A percentile compares a stretch with the other conserved stretches of the same genome.
Evolutionary conservation across 1,284 basidiomycete genomes (phyloP).

Genomic region (Tilletia setariae): DNA sequence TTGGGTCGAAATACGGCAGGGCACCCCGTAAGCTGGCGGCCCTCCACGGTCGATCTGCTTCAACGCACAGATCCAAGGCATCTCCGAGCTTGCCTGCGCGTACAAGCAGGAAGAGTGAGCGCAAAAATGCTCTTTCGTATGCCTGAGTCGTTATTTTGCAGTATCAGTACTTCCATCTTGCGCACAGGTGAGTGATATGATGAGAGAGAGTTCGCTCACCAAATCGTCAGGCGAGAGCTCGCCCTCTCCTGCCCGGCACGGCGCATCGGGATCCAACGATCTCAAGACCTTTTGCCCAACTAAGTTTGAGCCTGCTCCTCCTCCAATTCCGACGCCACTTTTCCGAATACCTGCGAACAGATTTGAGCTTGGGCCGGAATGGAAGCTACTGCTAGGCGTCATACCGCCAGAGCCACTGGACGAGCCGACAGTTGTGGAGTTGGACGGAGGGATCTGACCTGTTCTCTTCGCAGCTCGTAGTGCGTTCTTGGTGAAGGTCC

Average conservation of each 20-base stretch:
- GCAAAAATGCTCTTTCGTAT: slow-evolving; percentile 71
- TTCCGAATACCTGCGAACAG: slow-evolving; percentile 6
- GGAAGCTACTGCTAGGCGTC: neutral
- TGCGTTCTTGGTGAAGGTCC: slow-evolving; percentile 49
- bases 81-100: slow-evolving; percentile 77
- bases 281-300: slow-evolving; percentile 61
- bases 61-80: slow-evolving; percentile 76
- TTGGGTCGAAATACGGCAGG: slow-evolving; percentile 46
- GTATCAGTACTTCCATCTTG: neutral
- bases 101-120: slow-evolving; percentile 72
- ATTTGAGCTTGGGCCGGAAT: neutral
- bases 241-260: slow-evolving; percentile 55
- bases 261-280: slow-evolving; percentile 73
- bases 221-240: slow-evolving; percentile 2
- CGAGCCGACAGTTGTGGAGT: neutral
- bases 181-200: too few relatives aligned
- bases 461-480: slow-evolving; percentile 43
- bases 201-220: too few relatives aligned
- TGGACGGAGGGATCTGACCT: slow-evolving; percentile 5
- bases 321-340: slow-evolving; percentile 4
- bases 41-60: slow-evolving; percentile 84
- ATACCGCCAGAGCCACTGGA: neutral
- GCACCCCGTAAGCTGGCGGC: slow-evolving; percentile 80
- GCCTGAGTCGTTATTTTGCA: neutral
- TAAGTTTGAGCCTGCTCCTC: slow-evolving; percentile 31